These are phyloP conservation scores for Iris pallida DNA, from an alignment of 116 monocot species.

Conservation along the genomic window DNA sequence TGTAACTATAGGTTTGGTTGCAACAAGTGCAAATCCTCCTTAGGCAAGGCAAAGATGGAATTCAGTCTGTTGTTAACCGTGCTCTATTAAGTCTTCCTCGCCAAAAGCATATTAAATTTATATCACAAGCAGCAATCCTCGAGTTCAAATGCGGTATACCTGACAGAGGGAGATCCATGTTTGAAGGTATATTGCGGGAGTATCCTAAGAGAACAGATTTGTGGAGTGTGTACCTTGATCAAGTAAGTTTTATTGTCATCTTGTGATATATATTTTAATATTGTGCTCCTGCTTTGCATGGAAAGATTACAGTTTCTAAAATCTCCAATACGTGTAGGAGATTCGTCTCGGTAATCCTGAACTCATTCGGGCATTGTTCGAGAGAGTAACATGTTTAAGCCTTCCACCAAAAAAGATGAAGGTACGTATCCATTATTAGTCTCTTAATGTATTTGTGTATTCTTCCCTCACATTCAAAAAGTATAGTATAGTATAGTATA, in stretches of 20 bases:
- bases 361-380: constrained; percentile 67
- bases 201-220: constrained; percentile 87
- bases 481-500: not conserved
- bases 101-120: constrained; percentile 80
- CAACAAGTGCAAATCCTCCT: constrained; percentile 38
- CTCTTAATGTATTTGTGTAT: not conserved
- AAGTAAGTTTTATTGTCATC: constrained; percentile 30
- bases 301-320: not conserved
- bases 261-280: not conserved
- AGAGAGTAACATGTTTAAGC: constrained; percentile 74
- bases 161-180: constrained; percentile 64
- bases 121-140: constrained; percentile 70
- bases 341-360: constrained; percentile 70
- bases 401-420: constrained; percentile 86
- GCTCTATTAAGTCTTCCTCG: constrained; percentile 67
- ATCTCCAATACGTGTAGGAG: constrained; percentile 39
- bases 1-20: constrained; percentile 61
- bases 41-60: constrained; percentile 47
- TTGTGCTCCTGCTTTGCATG: not conserved
- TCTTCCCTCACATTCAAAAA: not conserved
- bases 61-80: constrained; percentile 59
- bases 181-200: constrained; percentile 68
- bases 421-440: constrained; percentile 27
- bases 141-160: constrained; percentile 70
- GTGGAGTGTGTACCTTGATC: constrained; percentile 93